Evolutionary conservation across 768 basidiomycete genomes (phyloP).

Genomic region (Macrolepiota dolichaula): DNA sequence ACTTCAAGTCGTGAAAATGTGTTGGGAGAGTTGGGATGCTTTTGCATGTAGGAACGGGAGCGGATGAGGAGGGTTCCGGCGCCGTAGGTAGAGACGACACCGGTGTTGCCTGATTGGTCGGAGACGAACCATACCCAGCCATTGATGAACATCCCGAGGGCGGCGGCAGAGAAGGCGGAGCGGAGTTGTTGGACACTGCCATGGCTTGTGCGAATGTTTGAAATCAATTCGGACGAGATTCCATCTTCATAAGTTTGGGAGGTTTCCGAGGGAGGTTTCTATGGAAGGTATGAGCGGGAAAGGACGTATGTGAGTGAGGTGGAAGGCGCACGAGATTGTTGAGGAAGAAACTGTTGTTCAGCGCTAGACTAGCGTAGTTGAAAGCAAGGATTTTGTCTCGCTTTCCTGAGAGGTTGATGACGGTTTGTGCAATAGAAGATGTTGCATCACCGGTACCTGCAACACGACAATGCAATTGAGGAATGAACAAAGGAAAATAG

Average conservation of each 20-base stretch:
- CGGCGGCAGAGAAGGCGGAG: slow-evolving; percentile 73
- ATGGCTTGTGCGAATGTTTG: slow-evolving; percentile 45
- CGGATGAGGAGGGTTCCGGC: slow-evolving; percentile 84
- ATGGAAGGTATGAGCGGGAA: slow-evolving; percentile 2
- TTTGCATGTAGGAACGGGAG: slow-evolving; percentile 37
- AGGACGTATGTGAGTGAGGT: background rate
- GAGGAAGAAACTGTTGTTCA: slow-evolving; percentile 97
- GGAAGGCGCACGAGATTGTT: slow-evolving; percentile 66
- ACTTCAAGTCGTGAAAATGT: background rate
- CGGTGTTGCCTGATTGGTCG: slow-evolving; percentile 56
- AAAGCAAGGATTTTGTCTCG: slow-evolving; percentile 67
- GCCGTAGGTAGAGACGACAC: slow-evolving; percentile 83
- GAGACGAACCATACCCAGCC: slow-evolving; percentile 90
- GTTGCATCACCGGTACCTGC: slow-evolving; percentile 58
- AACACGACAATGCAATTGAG: slow-evolving; percentile 4
- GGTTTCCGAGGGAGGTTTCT: slow-evolving; percentile 40
- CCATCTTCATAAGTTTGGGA: slow-evolving; percentile 32
- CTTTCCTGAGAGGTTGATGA: slow-evolving; percentile 61
- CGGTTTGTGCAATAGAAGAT: slow-evolving; percentile 63
- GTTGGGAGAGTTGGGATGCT: slow-evolving; percentile 16
- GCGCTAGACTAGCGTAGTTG: slow-evolving; percentile 87
- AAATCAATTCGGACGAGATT: slow-evolving; percentile 30
- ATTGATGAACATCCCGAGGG: slow-evolving; percentile 70
- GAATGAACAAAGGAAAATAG: background rate
- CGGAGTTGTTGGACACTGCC: slow-evolving; percentile 68